A percentile compares a stretch with the other conserved stretches of the same genome.
Conservation (phyloP, 2,329 filamentous ascomycete species). For the Beauveria scarabaeidicola region DNA sequence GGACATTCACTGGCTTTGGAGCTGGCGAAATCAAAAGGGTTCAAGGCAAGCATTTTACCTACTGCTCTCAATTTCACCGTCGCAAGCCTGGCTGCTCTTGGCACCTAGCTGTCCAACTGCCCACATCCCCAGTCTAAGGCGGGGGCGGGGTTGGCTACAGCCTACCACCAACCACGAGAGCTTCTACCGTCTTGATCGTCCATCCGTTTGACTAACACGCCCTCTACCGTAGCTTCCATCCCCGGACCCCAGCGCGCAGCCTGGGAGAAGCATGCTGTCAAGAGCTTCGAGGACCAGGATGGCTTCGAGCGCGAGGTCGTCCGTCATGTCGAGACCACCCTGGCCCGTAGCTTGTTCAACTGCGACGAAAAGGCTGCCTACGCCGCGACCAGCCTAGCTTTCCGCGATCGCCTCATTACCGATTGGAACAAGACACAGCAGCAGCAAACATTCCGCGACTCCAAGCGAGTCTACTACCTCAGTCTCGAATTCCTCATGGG, state of each 20-base stretch:
- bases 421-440: slow-evolving; percentile 99
- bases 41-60: slow-evolving; percentile 52
- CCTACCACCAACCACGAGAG: neutral
- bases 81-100: neutral
- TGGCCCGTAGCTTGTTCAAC: slow-evolving; percentile 95
- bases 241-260: slow-evolving; percentile 81
- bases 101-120: neutral
- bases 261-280: slow-evolving; percentile 56
- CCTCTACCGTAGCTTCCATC: slow-evolving; percentile 53
- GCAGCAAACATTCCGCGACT: slow-evolving; percentile 80
- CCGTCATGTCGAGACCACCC: slow-evolving; percentile 89
- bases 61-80: neutral
- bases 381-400: slow-evolving; percentile 80
- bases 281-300: slow-evolving; percentile 68
- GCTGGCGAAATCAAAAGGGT: slow-evolving; percentile 86
- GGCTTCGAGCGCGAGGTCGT: slow-evolving; percentile 84
- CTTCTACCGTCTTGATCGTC: neutral
- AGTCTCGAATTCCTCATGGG: slow-evolving; percentile 98
- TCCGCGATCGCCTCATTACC: slow-evolving; percentile 84
- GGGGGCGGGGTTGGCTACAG: neutral
- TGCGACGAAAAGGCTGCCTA: slow-evolving; percentile 95
- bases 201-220: slow-evolving; percentile 10
- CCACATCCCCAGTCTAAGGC: neutral
- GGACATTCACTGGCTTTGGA: slow-evolving; percentile 92
- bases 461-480: slow-evolving; percentile 94